These are phyloP conservation scores for Annona cherimola DNA, from an alignment of 164 flowering plant genomes.

Conservation along the genomic window DNA sequence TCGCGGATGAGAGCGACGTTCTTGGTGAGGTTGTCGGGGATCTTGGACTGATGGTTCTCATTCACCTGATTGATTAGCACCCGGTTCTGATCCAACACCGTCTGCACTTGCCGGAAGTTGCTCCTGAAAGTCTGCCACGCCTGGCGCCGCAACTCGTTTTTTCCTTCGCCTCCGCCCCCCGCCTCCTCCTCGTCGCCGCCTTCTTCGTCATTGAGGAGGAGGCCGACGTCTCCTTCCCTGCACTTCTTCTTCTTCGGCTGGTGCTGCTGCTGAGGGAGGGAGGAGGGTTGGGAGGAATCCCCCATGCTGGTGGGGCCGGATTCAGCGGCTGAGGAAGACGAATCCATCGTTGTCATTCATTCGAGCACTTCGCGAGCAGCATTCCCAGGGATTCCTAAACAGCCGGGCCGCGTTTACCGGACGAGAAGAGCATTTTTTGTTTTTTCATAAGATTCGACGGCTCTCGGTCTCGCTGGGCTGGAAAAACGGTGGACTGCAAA, in stretches of 20 bases:
- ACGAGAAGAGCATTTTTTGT: neutral
- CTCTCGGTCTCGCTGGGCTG: too few relatives aligned
- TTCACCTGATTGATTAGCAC: conserved; percentile 50
- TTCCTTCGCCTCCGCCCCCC: neutral
- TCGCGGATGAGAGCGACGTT: conserved; percentile 51
- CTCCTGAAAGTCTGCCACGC: conserved; percentile 40
- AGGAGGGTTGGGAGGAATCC: conserved; percentile 7
- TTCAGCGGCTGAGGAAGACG: conserved; percentile 16
- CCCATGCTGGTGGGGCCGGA: conserved; percentile 24
- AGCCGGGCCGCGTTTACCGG: neutral
- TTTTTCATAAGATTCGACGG: neutral
- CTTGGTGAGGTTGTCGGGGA: conserved; percentile 43
- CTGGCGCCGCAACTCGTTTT: conserved; percentile 23
- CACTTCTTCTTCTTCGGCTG: neutral
- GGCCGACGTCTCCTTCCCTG: neutral
- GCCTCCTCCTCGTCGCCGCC: conserved; percentile 3
- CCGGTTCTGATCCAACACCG: conserved; percentile 53
- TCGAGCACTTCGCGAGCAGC: too few relatives aligned
- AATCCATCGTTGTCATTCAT: neutral
- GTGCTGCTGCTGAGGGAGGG: neutral
- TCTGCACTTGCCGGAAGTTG: conserved; percentile 40
- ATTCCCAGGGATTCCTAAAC: neutral
- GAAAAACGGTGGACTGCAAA: too few relatives aligned
- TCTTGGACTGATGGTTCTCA: conserved; percentile 56
- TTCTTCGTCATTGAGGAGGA: neutral